These are phyloP conservation scores for Abortiporus biennis DNA, from an alignment of 1,284 basidiomycete genomes.

Conservation along the genomic window DNA sequence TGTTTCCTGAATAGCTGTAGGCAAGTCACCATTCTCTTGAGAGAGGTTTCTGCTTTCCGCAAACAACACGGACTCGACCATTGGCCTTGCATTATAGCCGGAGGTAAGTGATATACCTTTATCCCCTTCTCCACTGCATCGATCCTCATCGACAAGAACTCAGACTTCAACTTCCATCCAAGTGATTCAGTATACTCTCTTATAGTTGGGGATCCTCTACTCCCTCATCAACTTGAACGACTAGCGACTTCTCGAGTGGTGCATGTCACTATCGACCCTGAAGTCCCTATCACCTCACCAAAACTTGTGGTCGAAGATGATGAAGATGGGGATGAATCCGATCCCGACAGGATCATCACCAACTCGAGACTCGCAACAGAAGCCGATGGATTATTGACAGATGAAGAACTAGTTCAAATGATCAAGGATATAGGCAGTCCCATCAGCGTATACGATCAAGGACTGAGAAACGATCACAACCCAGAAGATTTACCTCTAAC, in stretches of 20 bases:
- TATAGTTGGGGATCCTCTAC: conserved; percentile 56
- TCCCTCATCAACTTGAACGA: conserved; percentile 43
- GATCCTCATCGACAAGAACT: conserved; percentile 5
- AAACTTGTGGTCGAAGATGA: conserved; percentile 34
- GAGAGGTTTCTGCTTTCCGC: conserved; percentile 59
- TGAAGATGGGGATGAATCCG: conserved; percentile 36
- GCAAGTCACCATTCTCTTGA: conserved; percentile 65
- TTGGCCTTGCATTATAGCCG: conserved; percentile 82
- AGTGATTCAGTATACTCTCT: conserved; percentile 83
- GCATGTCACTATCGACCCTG: conserved; percentile 74
- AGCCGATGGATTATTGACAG: conserved; percentile 69
- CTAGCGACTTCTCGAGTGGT: conserved; percentile 73
- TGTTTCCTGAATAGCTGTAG: conserved; percentile 31
- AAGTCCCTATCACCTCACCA: conserved; percentile 27
- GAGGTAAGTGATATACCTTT: conserved; percentile 48
- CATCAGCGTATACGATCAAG: conserved; percentile 57
- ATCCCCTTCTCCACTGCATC: no score
- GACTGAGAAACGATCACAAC: conserved; percentile 26
- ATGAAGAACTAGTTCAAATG: conserved; percentile 53
- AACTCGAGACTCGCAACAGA: conserved; percentile 61
- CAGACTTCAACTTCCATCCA: conserved; percentile 93
- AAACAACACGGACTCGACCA: conserved; percentile 34
- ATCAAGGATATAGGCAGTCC: conserved; percentile 32
- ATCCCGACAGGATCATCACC: conserved; percentile 71
- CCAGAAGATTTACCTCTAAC: conserved; percentile 27